Conservation (phyloP, 1,284 basidiomycete genomes). For the Apiotrichum sp. region DNA sequence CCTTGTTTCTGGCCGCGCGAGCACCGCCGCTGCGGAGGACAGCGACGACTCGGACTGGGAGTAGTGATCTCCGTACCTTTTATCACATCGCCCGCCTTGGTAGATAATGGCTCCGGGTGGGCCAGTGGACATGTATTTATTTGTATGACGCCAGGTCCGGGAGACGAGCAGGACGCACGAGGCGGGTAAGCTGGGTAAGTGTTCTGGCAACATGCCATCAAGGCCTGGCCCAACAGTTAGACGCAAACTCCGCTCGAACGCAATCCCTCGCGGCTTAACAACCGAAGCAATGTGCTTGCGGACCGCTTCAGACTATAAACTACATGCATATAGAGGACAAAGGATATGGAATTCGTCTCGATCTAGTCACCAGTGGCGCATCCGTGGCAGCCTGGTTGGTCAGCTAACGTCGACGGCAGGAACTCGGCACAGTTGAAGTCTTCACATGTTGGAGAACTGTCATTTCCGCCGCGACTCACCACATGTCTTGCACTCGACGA, state of each 20-base stretch:
- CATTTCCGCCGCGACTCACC: conserved; percentile 54
- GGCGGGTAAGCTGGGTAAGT: too few species aligned
- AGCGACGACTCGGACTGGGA: conserved; percentile 48
- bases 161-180: too few species aligned
- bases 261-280: too few species aligned
- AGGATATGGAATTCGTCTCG: background rate
- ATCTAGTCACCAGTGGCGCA: conserved; percentile 1
- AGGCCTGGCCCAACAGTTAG: too few species aligned
- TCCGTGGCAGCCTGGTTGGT: conserved; percentile 1
- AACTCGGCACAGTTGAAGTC: background rate
- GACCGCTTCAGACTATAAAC: background rate
- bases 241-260: too few species aligned
- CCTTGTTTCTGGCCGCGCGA: conserved; percentile 35
- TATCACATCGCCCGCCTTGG: too few species aligned
- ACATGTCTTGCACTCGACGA: conserved; percentile 97
- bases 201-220: too few species aligned
- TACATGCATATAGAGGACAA: conserved; percentile 2
- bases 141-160: too few species aligned
- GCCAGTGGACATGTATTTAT: too few species aligned
- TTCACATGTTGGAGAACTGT: background rate
- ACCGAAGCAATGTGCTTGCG: too few species aligned
- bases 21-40: conserved; percentile 22
- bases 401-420: background rate
- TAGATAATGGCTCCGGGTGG: too few species aligned
- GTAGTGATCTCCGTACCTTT: conserved; percentile 12